A percentile compares a stretch with the other conserved stretches of the same genome.
Conservation (phyloP, 805 yeast genomes). For the Barnettozyma pratensis region DNA sequence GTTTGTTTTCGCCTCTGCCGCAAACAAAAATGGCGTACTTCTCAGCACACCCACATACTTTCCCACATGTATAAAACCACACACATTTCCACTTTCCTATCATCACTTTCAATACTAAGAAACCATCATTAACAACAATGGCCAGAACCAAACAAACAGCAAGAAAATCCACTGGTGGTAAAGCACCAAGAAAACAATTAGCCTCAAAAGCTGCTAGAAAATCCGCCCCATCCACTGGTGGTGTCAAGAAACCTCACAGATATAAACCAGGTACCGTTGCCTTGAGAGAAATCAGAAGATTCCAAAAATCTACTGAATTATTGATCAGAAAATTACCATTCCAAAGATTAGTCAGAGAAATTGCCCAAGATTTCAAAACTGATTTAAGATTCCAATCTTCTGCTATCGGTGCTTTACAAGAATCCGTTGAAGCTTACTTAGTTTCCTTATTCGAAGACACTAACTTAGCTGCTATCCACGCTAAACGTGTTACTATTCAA, state of each 20-base stretch:
- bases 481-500: constrained; percentile 98
- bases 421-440: constrained; percentile 97
- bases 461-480: constrained; percentile 97
- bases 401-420: constrained; percentile 97
- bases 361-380: constrained; percentile 90
- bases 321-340: constrained; percentile 95
- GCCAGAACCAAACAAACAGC: constrained; percentile 95
- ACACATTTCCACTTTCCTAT: not conserved
- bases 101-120: not conserved
- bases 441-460: constrained; percentile 97
- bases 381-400: constrained; percentile 95
- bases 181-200: constrained; percentile 91
- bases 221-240: constrained; percentile 88
- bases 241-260: constrained; percentile 94
- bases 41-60: not conserved
- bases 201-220: constrained; percentile 93
- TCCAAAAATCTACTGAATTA: constrained; percentile 93
- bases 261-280: constrained; percentile 98
- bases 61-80: not conserved
- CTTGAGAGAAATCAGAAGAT: constrained; percentile 94
- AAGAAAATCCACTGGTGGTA: constrained; percentile 94
- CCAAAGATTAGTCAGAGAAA: constrained; percentile 95
- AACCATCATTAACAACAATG: constrained; percentile 39
- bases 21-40: not conserved
- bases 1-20: too few species aligned